Conservation (phyloP, 225 moss, liverwort and hornwort genomes). For the Marchantia paleacea region DNA sequence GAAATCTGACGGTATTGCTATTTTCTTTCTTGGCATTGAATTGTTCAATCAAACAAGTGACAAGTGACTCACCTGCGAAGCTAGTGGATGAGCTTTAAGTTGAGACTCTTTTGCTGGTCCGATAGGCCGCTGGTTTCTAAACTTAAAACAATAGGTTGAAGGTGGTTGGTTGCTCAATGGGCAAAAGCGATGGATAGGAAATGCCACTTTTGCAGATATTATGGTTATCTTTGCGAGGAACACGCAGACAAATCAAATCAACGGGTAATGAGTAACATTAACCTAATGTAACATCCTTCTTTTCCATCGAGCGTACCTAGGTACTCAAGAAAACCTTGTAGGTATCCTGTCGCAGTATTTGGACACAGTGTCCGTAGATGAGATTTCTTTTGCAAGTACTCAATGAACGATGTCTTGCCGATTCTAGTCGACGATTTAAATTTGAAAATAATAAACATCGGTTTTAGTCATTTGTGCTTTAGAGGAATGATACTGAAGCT, state of each 20-base stretch:
- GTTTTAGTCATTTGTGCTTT: too few relatives aligned
- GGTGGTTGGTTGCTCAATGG: slow-evolving; percentile 90
- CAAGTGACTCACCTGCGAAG: not conserved
- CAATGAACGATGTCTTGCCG: too few relatives aligned
- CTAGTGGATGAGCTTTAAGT: not conserved
- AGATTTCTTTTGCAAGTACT: not conserved
- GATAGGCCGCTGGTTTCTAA: not conserved
- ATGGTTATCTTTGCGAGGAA: slow-evolving; percentile 82
- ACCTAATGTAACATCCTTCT: not conserved
- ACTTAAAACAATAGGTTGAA: slow-evolving; percentile 52
- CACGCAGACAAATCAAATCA: slow-evolving; percentile 73
- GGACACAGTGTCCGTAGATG: not conserved
- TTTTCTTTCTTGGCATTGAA: not conserved
- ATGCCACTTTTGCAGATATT: slow-evolving; percentile 92
- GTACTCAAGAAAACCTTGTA: not conserved
- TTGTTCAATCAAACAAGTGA: too few relatives aligned
- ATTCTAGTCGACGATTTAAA: too few relatives aligned
- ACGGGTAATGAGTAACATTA: slow-evolving; percentile 52
- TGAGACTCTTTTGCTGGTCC: not conserved
- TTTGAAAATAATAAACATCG: too few relatives aligned
- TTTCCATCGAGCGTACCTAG: not conserved
- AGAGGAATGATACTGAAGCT: too few relatives aligned
- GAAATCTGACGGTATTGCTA: not conserved
- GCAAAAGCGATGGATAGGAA: slow-evolving; percentile 96
- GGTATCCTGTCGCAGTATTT: not conserved